Conservation (phyloP, 768 basidiomycete species). For the Arthromyces matolae region DNA sequence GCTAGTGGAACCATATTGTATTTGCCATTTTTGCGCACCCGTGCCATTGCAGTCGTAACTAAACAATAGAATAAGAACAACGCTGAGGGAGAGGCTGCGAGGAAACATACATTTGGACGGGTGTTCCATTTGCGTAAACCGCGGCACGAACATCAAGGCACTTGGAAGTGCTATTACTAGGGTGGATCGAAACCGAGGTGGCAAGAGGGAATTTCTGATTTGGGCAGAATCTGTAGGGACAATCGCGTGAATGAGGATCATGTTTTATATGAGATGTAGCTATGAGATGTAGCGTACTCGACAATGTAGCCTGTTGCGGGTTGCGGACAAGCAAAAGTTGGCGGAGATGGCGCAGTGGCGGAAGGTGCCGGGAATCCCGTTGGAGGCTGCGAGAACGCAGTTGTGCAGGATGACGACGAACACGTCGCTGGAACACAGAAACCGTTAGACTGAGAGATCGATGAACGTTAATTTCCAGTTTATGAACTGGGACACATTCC, state of each 20-base stretch:
- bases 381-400: slow-evolving; percentile 22
- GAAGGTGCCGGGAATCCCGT: slow-evolving; percentile 21
- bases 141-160: slow-evolving; percentile 29
- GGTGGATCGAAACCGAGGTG: slow-evolving; percentile 17
- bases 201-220: slow-evolving; percentile 19
- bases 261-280: not conserved
- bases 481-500: not conserved
- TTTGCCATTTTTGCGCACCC: slow-evolving; percentile 27
- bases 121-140: slow-evolving; percentile 25
- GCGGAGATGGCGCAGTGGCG: slow-evolving; percentile 14
- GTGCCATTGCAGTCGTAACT: slow-evolving; percentile 34
- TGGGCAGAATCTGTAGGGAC: slow-evolving; percentile 24
- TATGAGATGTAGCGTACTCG: slow-evolving; percentile 26
- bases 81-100: not conserved
- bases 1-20: slow-evolving; percentile 24
- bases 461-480: not conserved
- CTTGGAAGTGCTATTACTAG: slow-evolving; percentile 19
- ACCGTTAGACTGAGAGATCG: slow-evolving; percentile 2
- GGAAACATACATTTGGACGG: slow-evolving; percentile 32
- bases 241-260: not conserved
- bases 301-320: slow-evolving; percentile 21
- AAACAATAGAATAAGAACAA: no score
- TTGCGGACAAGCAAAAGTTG: slow-evolving; percentile 21
- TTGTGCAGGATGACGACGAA: slow-evolving; percentile 20
- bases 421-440: slow-evolving; percentile 24